Evolutionary conservation across 768 basidiomycete species (phyloP).

Genomic region (Rhizopogon vinicolor): DNA sequence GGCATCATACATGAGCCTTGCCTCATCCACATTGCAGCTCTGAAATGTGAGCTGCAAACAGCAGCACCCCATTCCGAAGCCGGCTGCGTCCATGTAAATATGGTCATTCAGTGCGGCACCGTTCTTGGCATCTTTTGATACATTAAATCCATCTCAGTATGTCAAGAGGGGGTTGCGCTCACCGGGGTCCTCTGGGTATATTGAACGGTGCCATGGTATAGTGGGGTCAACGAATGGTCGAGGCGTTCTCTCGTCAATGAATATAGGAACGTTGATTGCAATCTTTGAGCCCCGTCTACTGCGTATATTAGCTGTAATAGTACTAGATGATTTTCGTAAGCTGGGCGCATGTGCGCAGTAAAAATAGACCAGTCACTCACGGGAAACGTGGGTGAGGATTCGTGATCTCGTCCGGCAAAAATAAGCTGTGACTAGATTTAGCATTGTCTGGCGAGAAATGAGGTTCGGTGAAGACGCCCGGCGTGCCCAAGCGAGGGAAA

Average conservation of each 20-base stretch:
- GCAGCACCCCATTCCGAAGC: conserved; percentile 99
- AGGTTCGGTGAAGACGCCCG: conserved; percentile 91
- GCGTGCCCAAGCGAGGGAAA: conserved; percentile 89
- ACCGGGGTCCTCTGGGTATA: conserved; percentile 86
- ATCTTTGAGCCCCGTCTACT: conserved; percentile 89
- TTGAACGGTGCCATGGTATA: conserved; percentile 79
- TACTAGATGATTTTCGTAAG: conserved; percentile 44
- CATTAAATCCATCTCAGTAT: background rate
- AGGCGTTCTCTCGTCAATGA: conserved; percentile 82
- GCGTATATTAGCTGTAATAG: conserved; percentile 96
- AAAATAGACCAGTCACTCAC: conserved; percentile 36
- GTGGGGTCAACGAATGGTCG: conserved; percentile 88
- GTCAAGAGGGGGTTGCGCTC: conserved; percentile 15
- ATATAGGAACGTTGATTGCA: conserved; percentile 91
- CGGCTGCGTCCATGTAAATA: conserved; percentile 99
- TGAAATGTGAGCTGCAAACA: conserved; percentile 98
- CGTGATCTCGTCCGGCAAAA: conserved; percentile 92
- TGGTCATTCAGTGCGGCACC: conserved; percentile 88
- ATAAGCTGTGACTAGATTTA: conserved; percentile 86
- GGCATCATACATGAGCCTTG: conserved; percentile 92
- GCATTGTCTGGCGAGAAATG: conserved; percentile 71
- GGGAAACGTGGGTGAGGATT: conserved; percentile 98
- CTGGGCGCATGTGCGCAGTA: conserved; percentile 6
- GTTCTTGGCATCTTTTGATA: conserved; percentile 69
- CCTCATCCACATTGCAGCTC: conserved; percentile 90